Percentiles rank a stretch among this genome's conserved stretches.
Conservation (phyloP, 2,329 filamentous ascomycete species). For the Botrytis tulipae region DNA sequence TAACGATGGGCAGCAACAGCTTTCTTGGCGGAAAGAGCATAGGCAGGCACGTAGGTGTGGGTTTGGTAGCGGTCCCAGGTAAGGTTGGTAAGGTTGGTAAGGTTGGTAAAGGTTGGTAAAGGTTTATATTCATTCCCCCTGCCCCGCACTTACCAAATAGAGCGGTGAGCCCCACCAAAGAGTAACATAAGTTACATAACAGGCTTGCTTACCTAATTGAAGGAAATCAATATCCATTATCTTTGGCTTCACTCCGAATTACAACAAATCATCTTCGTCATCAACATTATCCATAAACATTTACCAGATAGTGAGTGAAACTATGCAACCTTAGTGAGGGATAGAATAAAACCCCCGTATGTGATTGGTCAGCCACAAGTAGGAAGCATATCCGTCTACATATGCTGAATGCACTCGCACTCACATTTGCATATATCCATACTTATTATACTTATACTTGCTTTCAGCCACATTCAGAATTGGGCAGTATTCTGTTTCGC, state of each 20-base stretch:
- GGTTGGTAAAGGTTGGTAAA: too few relatives aligned
- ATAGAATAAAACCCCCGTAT: neutral
- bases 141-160: neutral
- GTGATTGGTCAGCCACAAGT: neutral
- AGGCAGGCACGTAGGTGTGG: neutral
- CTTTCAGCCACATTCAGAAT: neutral
- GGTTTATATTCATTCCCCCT: conserved; percentile 23
- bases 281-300: neutral
- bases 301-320: neutral
- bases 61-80: neutral
- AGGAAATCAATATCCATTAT: neutral
- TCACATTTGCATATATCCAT: neutral
- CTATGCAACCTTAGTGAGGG: neutral
- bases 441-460: neutral
- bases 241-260: neutral
- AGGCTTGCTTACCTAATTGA: neutral
- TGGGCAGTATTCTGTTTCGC: neutral
- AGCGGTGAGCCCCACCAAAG: neutral
- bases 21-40: conserved; percentile 8
- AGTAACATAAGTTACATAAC: neutral
- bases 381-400: neutral
- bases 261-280: neutral
- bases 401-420: neutral
- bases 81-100: too few relatives aligned
- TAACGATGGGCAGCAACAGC: conserved; percentile 11